Percentiles rank a stretch among this genome's conserved stretches.
Conservation (phyloP, 31 red algal genomes). For the Odonthalia washingtoniensis region DNA sequence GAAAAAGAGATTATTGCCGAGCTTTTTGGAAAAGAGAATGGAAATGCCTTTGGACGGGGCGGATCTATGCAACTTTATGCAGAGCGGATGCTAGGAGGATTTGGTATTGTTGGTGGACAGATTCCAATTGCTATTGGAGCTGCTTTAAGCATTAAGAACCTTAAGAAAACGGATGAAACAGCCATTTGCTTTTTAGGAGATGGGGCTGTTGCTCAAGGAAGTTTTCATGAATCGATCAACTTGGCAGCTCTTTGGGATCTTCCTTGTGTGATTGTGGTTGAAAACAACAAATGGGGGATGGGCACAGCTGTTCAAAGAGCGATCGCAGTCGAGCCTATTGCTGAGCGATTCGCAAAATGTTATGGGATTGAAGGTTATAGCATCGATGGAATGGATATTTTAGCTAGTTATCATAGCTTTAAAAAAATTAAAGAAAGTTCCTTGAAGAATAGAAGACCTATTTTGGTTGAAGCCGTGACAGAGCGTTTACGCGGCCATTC, state of each 20-base stretch:
- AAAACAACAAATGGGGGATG: slow-evolving; percentile 98
- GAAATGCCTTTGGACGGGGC: slow-evolving; percentile 88
- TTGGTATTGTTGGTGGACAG: slow-evolving; percentile 98
- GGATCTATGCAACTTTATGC: slow-evolving; percentile 98
- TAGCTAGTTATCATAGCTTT: slow-evolving; percentile 89
- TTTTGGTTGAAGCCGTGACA: slow-evolving; percentile 89
- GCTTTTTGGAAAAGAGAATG: slow-evolving; percentile 77
- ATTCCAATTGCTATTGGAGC: slow-evolving; percentile 91
- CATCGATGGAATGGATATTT: slow-evolving; percentile 98
- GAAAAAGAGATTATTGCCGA: slow-evolving; percentile 82
- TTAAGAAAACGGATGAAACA: slow-evolving; percentile 64
- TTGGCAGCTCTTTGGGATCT: slow-evolving; percentile 96
- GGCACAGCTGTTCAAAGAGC: slow-evolving; percentile 82
- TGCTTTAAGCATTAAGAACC: slow-evolving; percentile 84
- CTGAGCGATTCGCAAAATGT: slow-evolving; percentile 91
- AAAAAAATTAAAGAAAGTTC: slow-evolving; percentile 72
- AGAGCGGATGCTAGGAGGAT: slow-evolving; percentile 93
- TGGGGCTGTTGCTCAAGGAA: slow-evolving; percentile 96
- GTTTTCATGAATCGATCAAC: slow-evolving; percentile 93
- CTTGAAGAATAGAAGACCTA: slow-evolving; percentile 80
- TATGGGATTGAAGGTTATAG: slow-evolving; percentile 47
- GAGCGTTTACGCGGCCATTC: slow-evolving; percentile 97
- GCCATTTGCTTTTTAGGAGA: slow-evolving; percentile 87
- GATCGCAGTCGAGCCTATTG: slow-evolving; percentile 67
- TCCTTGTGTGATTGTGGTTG: slow-evolving; percentile 86